A percentile compares a stretch with the other conserved stretches of the same genome.
phyloP scores from a whole-genome alignment of 768 basidiomycete species.

The Coprinopsis sp. region DNA sequence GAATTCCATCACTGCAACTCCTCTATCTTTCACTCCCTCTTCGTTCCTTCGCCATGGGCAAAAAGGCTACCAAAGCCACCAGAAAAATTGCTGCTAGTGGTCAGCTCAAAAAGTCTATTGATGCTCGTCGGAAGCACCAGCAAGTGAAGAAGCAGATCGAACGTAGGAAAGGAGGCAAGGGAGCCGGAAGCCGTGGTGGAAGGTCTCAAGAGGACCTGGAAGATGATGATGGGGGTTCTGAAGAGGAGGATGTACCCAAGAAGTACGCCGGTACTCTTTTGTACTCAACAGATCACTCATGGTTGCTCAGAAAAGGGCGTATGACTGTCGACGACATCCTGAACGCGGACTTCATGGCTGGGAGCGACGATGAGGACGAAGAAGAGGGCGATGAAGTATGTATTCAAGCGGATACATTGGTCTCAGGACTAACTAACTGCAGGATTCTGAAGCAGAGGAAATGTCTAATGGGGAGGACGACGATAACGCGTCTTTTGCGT shows the following conservation, averaged over 20 bases:
- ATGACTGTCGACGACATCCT: conserved; percentile 80
- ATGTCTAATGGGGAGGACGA: conserved; percentile 36
- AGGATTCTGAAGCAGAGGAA: conserved; percentile 21
- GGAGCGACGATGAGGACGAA: conserved; percentile 46
- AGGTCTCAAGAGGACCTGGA: conserved; percentile 29
- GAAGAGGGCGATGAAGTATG: conserved; percentile 20
- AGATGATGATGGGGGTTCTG: conserved; percentile 32
- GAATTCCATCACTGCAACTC: background rate
- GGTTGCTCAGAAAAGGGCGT: conserved; percentile 32
- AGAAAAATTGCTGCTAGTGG: conserved; percentile 88
- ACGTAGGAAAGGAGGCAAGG: conserved; percentile 47
- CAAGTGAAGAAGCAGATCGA: conserved; percentile 69
- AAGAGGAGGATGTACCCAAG: conserved; percentile 22
- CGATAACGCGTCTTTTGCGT: conserved; percentile 67
- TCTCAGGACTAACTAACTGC: conserved; percentile 4
- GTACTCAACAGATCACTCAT: conserved; percentile 2
- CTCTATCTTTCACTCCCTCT: background rate
- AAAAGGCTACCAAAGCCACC: conserved; percentile 72
- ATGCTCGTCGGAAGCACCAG: conserved; percentile 77
- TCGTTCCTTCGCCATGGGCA: conserved; percentile 29
- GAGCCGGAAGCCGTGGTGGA: conserved; percentile 23
- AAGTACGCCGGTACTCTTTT: conserved; percentile 14
- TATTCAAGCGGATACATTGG: background rate
- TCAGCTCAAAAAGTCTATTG: conserved; percentile 81
- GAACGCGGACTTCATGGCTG: conserved; percentile 68